Base-by-base conservation (phyloP, 768 basidiomycete genomes). In the Leccinum broughii region DNA sequence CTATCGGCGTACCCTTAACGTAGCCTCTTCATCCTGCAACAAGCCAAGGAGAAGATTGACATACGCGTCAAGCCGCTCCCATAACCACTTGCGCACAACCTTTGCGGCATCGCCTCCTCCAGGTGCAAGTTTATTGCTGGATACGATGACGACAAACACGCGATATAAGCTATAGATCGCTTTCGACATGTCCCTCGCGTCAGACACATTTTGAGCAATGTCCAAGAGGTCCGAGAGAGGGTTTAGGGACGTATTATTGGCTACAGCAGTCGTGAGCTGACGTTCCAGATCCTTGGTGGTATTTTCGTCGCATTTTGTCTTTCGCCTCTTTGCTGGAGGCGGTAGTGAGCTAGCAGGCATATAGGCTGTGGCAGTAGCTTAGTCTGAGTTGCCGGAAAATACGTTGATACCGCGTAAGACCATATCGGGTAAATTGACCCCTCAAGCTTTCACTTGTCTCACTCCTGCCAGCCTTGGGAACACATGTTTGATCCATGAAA, bases 151-250 rank as follows among this genome's bases (percentile, higher is more conserved):
- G 9, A 90, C 83, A 69, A 93, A 94, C 13, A 88, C 79, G 41
- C 95, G 78, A 72, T 96, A 95, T 6, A 90, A 72, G 1, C 93
- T 88, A 74, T 93, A 96, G 17, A 94, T 81, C 2, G 84, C 87
- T 70, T 90, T 93, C 58, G 82, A 89, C 14, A 85, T 82, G 30
- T 83, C 80, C 63, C 81, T 80, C 0, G 90, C 77, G 44, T 85
- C 80, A 46, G 77, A 66, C 2, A 80, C 71, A 17, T 76, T 71
- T 32, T 78, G 72, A 1, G 86, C 79, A 32, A 92, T 72, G 15
- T 83, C 77, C 56, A 93, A 71, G 8, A 97, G 84, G 71, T 93
- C 90, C 13, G 87, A 84, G 22, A 97, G 74, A 30, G 83, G 77
- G 68, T 97, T 98, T 48, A 97, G 79, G 20, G 93, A 91, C 14